Conservation (phyloP, 352 stramenopile species). For the Thalassiosira mediterranea region DNA sequence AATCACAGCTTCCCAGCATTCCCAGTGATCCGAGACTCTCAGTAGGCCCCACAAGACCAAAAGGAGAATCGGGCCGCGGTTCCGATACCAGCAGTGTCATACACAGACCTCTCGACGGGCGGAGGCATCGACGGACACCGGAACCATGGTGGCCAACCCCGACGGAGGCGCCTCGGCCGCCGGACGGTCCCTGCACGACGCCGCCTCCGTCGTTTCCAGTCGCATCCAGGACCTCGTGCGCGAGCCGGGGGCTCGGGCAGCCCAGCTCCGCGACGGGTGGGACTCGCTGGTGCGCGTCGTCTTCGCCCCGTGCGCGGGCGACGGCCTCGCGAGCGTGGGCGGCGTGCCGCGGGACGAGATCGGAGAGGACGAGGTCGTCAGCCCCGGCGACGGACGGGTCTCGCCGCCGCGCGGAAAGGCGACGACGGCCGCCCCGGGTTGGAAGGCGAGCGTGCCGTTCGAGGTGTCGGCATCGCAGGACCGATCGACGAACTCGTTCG, state of each 20-base stretch:
- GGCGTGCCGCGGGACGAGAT: slow-evolving; percentile 37
- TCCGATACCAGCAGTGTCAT: not conserved
- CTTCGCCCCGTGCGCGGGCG: slow-evolving; percentile 38
- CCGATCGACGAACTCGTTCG: not conserved
- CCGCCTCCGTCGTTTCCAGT: slow-evolving; percentile 17
- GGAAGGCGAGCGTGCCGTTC: slow-evolving; percentile 26
- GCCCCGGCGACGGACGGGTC: not conserved
- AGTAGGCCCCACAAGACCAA: not conserved
- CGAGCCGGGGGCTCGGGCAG: not conserved
- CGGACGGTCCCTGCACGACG: slow-evolving; percentile 9
- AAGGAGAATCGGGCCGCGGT: not conserved
- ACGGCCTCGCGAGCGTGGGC: slow-evolving; percentile 11
- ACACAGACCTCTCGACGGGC: no score
- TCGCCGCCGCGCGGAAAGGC: not conserved
- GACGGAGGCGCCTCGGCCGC: not conserved
- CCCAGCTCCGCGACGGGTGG: slow-evolving; percentile 7
- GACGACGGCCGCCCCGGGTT: not conserved
- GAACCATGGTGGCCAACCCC: not conserved
- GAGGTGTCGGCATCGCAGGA: slow-evolving; percentile 18
- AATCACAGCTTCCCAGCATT: not conserved
- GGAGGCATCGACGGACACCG: not conserved
- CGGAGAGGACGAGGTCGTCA: not conserved
- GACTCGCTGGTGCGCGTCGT: slow-evolving; percentile 39
- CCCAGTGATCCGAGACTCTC: not conserved
- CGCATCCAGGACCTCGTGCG: slow-evolving; percentile 27